Base-by-base conservation (phyloP, 1,284 basidiomycete species). In the Leccinum solheimii region DNA sequence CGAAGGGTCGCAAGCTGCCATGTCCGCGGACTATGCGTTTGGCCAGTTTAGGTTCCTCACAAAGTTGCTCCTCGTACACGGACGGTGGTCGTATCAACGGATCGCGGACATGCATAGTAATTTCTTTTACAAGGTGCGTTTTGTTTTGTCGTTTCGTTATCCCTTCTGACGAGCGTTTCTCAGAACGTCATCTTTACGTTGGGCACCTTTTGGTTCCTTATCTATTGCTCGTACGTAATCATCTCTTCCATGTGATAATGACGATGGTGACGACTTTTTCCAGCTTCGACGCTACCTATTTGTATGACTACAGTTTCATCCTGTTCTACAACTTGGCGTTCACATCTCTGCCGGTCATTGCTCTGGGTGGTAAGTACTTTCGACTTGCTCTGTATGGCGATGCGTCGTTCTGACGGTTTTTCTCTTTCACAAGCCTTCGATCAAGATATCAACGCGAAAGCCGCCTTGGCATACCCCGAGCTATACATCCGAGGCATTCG, bases 21-120 rank as follows among this genome's bases (percentile, higher is more conserved):
- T 98, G 95, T 97, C 95, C 23, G 95, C 97, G 14, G 97, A 98
- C 76, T 98, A 98, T 69, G 96, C 96, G 1, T 96, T 98, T 78
- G 96, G 95, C 2, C 97, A 98, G 73, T 99, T 99, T 81, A 83
- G 96, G 58, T 98, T 91, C 81, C 77, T 98, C 62, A 97, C 95
- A 1, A 94, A 95, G 73, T 79, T 98, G 48, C 81, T 99, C 16
- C 83, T 99, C 62, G 97, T 98, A 3, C 96, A 98, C 71, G 96
- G 96, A 5, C 87, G 95, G 48, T 97, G 96, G 95, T 96, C 93
- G 38, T 98, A 98, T 77, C 90, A 95, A 69, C 91, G 96, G 51
- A 84, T 98, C 49, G 95, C 96, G n/a, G 94, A 97, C 71, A 94
- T 96, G 94, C 94, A 96, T 71, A 91, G 91, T 66, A 97, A 95